A percentile compares a stretch with the other conserved stretches of the same genome.
Conservation (phyloP, 2,329 filamentous ascomycete species). For the Trichoderma arundinaceum region DNA sequence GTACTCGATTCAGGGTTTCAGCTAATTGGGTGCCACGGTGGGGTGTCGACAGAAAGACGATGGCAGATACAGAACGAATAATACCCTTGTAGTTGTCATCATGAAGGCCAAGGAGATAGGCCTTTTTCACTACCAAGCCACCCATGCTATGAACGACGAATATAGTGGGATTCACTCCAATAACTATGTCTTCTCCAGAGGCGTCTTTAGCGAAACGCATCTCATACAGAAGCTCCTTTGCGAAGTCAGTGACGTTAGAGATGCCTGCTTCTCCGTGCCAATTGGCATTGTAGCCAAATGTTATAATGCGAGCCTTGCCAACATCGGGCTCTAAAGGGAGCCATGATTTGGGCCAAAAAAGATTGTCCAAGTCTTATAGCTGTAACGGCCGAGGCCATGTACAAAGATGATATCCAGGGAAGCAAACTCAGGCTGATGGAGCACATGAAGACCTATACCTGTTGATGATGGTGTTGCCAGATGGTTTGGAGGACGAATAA, state of each 20-base stretch:
- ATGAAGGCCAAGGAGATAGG: conserved; percentile 2
- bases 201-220: conserved; percentile 13
- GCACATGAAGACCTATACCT: background rate
- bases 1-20: background rate
- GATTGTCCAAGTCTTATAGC: conserved; percentile 11
- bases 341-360: conserved; percentile 21
- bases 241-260: conserved; percentile 12
- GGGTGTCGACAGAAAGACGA: conserved; percentile 18
- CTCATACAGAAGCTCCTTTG: conserved; percentile 8
- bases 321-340: conserved; percentile 22
- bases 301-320: background rate
- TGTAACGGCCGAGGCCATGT: conserved; percentile 21
- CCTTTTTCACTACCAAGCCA: conserved; percentile 16
- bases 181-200: background rate
- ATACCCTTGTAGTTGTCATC: background rate
- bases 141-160: conserved; percentile 27
- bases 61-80: background rate
- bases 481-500: no score
- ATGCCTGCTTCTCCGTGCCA: conserved; percentile 8
- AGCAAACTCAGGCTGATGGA: background rate
- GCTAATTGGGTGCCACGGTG: conserved; percentile 17
- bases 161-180: conserved; percentile 1
- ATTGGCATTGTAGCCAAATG: conserved; percentile 22
- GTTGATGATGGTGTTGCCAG: no score
- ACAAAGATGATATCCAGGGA: conserved; percentile 23